These are phyloP conservation scores for Adansonia grandidieri DNA, from an alignment of 441 rosid species.

Conservation along the genomic window DNA sequence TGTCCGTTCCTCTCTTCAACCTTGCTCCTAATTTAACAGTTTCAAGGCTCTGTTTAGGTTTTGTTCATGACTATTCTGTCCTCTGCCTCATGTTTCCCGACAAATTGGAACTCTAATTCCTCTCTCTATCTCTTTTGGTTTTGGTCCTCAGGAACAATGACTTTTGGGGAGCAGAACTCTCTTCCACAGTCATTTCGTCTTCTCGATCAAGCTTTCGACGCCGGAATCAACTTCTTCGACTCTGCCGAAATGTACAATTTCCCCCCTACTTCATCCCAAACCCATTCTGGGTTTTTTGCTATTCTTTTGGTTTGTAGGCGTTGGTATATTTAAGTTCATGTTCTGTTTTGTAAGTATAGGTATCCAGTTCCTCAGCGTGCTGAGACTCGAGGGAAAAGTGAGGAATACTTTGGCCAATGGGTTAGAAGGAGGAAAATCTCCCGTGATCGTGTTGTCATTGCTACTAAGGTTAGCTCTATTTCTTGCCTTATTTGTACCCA, in stretches of 20 bases:
- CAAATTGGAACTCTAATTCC: neutral
- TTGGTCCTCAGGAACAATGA: constrained; percentile 55
- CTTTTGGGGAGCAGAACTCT: constrained; percentile 68
- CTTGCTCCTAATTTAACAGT: constrained; percentile 52
- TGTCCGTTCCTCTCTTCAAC: constrained; percentile 56
- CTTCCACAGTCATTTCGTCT: constrained; percentile 56
- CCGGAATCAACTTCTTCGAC: constrained; percentile 73
- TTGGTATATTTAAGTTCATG: neutral
- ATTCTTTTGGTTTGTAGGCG: neutral
- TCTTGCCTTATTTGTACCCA: neutral
- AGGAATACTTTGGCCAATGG: constrained; percentile 68
- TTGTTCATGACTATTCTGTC: neutral
- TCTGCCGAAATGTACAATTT: constrained; percentile 49
- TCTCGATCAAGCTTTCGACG: constrained; percentile 55
- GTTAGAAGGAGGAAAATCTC: constrained; percentile 55
- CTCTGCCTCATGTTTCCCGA: neutral
- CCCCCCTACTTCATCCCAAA: neutral
- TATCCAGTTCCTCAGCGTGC: constrained; percentile 75
- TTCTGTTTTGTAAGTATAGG: constrained; percentile 37
- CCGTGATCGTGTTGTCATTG: constrained; percentile 52
- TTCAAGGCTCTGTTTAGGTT: constrained; percentile 70
- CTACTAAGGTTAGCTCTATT: constrained; percentile 50
- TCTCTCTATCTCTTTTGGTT: neutral
- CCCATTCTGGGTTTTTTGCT: neutral
- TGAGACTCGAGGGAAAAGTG: constrained; percentile 66